Base-by-base conservation (phyloP, 225 moss, liverwort and hornwort species). In the Bryoerythrophyllum caledonicum region DNA sequence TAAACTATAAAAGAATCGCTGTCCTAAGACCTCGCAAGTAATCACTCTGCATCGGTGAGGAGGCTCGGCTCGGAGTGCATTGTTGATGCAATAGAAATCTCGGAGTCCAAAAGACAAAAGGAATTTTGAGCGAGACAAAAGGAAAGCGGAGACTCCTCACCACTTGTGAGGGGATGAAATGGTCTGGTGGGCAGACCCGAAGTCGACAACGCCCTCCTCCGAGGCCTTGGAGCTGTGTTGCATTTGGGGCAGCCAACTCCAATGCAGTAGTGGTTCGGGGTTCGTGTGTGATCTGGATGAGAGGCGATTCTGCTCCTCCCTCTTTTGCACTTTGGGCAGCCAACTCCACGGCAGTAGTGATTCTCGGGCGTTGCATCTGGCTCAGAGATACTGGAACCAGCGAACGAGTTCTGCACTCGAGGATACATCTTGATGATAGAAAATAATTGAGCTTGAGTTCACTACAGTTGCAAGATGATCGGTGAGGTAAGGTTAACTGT, bases 301-400 rank as follows among this genome's bases (percentile, higher is more conserved):
- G 63, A 51, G 11, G 35, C 7, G 17, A 52, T 5, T 38, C 17
- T 38, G 1, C 48, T 19, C 35, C 51, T 51, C 25, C 37, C 25
- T 11, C 59, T 41, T 12, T 35, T 63, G 73, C 73, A 73, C 16
- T 24, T 25, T 1, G 63, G 52, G 52, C 73, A 73, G 0, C 1
- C 30, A 38, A 38, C 8, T 32, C 74, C 74, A 26, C 10, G 4
- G 66, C 75, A 75, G 28, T 65, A 30, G 66, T 75, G 75, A 27
- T 67, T 3, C 2, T 5, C 43, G 8, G 75, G 66, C 8, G 66
- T 75, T 27, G 56, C 2, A 67, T 75, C 75, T 5, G 66, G 66
- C 19, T 67, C 63, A 44, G 75, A 41, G 43, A 6, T 38, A 10
- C 8, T 2, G 12, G 43, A 40, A 41, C 12, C 26, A 51, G 34